Base-by-base conservation (phyloP, 2,329 filamentous ascomycete genomes). In the Boeremia lycopersici region DNA sequence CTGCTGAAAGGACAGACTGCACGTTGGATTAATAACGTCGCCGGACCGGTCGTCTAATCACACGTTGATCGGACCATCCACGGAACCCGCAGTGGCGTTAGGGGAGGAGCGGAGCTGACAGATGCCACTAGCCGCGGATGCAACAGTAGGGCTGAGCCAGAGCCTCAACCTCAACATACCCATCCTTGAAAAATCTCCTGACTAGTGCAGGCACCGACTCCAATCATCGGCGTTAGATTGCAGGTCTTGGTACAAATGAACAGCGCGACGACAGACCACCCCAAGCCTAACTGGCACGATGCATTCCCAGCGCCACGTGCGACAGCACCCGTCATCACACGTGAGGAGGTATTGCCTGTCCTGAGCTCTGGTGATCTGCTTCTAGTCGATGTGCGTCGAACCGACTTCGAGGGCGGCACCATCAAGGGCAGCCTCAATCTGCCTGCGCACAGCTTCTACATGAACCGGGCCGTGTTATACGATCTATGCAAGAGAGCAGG, bases 381-480 rank as follows among this genome's bases (percentile, higher is more conserved):
- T 35, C 64, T 79, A 44, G 68, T 79, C 11, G 78, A 80, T 58
- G 75, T 79, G 29, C 75, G 78, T 19, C 70, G 78, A 34, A 80
- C 73, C n/a, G 78, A 80, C 63, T 80, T 78, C 57, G 76, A 78
- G 48, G 78, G 78, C 31, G 78, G 78, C 12, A 65, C 71, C 5
- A 78, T 80, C 42, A 68, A 72, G 23, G 77, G 77, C n/a, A 78
- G 75, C 59, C 62, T 81, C 29, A 80, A 80, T 54, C 68, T 81
- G 35, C 78, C 78, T n/a, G 78, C 78, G 0, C 77, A 80, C 44
- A 74, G 73, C 35, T 80, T 81, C 67, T 79, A 75, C 64, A 70
- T 74, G 73, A 80, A 80, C 58, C 65, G 74, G 36, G 76, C 68
- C 1, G 74, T 74, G n/a, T 64, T 80, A 48, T 77, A 78, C 34